Evolutionary conservation across 2,329 filamentous ascomycete species (phyloP).

Genomic region (Pezicula radicicola): DNA sequence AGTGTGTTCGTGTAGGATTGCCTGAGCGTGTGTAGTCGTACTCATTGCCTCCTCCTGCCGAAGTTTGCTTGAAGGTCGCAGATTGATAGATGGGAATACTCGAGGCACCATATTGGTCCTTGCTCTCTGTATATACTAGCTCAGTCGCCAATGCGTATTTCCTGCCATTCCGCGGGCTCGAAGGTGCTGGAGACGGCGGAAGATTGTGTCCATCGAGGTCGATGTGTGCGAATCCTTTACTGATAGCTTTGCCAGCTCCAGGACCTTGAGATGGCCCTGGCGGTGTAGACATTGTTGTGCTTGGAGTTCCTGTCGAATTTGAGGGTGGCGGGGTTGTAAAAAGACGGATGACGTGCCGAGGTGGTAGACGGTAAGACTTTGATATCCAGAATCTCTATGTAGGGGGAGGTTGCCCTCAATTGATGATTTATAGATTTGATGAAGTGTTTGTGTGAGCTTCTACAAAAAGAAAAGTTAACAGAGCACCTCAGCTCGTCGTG

Average conservation of each 20-base stretch:
- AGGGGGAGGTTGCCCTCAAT: slow-evolving; percentile 14
- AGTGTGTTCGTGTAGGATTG: slow-evolving; percentile 92
- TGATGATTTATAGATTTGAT: not conserved
- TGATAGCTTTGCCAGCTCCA: slow-evolving; percentile 16
- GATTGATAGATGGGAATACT: slow-evolving; percentile 98
- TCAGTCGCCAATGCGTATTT: slow-evolving; percentile 95
- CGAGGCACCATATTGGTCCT: slow-evolving; percentile 94
- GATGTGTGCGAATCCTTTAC: slow-evolving; percentile 42
- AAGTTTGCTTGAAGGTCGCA: slow-evolving; percentile 94
- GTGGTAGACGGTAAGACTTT: not conserved
- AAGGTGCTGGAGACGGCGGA: slow-evolving; percentile 89
- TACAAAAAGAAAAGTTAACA: not conserved
- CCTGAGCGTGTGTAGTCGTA: slow-evolving; percentile 99
- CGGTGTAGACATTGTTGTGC: slow-evolving; percentile 29
- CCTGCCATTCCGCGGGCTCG: slow-evolving; percentile 79
- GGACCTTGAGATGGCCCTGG: slow-evolving; percentile 17
- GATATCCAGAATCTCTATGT: not conserved
- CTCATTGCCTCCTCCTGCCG: slow-evolving; percentile 74
- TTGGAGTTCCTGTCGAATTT: not conserved
- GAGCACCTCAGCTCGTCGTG: not conserved
- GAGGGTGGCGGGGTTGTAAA: not conserved
- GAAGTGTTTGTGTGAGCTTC: not conserved
- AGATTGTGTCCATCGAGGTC: slow-evolving; percentile 83
- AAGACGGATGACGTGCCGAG: not conserved
- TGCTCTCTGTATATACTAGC: slow-evolving; percentile 92